These are phyloP conservation scores for Dryadomyces quercus-mongolicae DNA, from an alignment of 2,329 filamentous ascomycete species.

Conservation along the genomic window DNA sequence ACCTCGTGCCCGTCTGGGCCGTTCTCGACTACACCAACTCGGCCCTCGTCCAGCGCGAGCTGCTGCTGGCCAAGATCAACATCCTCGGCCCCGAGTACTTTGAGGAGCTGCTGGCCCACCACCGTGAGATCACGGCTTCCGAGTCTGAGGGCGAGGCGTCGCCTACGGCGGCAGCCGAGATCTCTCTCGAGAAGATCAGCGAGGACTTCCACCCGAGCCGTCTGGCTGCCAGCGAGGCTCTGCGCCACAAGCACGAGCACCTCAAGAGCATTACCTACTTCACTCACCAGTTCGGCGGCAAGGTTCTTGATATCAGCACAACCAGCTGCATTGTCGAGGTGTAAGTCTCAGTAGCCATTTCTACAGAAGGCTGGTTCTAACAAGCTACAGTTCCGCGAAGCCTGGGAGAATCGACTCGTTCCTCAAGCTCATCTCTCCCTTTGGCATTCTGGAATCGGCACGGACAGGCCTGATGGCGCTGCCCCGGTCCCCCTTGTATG, in stretches of 20 bases:
- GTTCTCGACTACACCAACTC: slow-evolving; percentile 92
- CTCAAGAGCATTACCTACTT: slow-evolving; percentile 92
- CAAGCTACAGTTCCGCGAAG: slow-evolving; percentile 62
- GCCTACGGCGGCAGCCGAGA: slow-evolving; percentile 22
- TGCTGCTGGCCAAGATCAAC: slow-evolving; percentile 91
- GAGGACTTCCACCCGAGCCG: slow-evolving; percentile 83
- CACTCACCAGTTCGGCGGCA: slow-evolving; percentile 93
- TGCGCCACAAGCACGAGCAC: slow-evolving; percentile 96
- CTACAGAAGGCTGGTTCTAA: neutral
- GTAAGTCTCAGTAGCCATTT: slow-evolving; percentile 40
- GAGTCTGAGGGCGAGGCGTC: slow-evolving; percentile 32
- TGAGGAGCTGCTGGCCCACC: slow-evolving; percentile 89
- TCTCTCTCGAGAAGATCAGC: slow-evolving; percentile 32
- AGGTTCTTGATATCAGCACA: slow-evolving; percentile 94
- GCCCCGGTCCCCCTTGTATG: slow-evolving; percentile 79
- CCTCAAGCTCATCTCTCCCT: slow-evolving; percentile 87
- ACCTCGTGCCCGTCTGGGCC: slow-evolving; percentile 95
- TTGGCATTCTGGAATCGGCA: slow-evolving; percentile 92
- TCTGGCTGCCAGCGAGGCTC: slow-evolving; percentile 72
- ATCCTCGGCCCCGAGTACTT: slow-evolving; percentile 97
- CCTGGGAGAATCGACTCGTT: slow-evolving; percentile 90
- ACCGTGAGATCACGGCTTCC: slow-evolving; percentile 65
- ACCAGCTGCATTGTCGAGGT: slow-evolving; percentile 98
- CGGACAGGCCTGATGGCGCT: slow-evolving; percentile 95
- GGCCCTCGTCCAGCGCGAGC: slow-evolving; percentile 87